Conservation (phyloP, 345 rosid genomes). For the Brassica carinata region DNA sequence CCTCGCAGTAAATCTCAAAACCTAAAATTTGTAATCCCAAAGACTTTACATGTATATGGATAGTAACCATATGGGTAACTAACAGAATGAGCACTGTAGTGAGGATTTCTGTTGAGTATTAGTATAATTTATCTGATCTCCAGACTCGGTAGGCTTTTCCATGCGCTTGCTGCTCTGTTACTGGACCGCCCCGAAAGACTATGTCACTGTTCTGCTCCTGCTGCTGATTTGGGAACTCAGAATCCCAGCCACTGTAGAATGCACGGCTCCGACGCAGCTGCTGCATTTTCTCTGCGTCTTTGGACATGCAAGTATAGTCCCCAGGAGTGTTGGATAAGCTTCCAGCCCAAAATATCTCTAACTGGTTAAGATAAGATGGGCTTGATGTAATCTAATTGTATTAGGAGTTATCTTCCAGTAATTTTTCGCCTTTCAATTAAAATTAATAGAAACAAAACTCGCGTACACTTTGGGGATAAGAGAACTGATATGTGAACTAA, state of each 20-base stretch:
- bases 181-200: constrained; percentile 81
- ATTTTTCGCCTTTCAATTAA: background rate
- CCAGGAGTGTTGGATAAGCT: too few relatives aligned
- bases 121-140: constrained; percentile 40
- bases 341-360: too few relatives aligned
- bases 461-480: background rate
- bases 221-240: constrained; percentile 54
- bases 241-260: constrained; percentile 70
- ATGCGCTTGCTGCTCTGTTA: constrained; percentile 56
- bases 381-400: too few relatives aligned
- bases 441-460: background rate
- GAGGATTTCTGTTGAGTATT: constrained; percentile 55
- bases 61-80: constrained; percentile 51
- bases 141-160: constrained; percentile 64
- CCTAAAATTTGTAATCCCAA: background rate
- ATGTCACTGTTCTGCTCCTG: constrained; percentile 69
- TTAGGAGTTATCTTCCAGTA: too few relatives aligned
- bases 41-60: constrained; percentile 42
- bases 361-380: too few relatives aligned
- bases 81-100: constrained; percentile 44
- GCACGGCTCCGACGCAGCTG: constrained; percentile 82
- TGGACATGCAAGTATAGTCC: too few relatives aligned
- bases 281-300: constrained; percentile 84
- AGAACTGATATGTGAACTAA: constrained; percentile 7
- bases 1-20: constrained; percentile 25